Conservation (phyloP, 305 asterid genomes). For the Plantago lanceolata region DNA sequence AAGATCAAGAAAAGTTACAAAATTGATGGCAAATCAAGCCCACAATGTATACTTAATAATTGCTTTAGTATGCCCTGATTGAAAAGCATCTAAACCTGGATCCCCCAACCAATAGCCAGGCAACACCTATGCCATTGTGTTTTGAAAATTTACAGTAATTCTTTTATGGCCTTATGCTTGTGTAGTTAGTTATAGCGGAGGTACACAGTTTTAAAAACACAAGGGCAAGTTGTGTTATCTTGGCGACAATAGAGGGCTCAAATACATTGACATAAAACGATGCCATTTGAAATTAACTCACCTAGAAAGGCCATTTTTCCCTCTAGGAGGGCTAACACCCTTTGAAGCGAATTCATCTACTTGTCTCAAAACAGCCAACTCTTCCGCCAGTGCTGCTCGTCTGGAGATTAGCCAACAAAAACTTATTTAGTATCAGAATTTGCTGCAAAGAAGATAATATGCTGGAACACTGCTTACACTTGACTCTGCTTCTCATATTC, state of each 20-base stretch:
- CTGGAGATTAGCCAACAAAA: conserved; percentile 42
- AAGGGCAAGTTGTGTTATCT: too few species aligned
- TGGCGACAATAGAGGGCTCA: not conserved
- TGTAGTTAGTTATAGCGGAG: not conserved
- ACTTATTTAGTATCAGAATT: conserved; percentile 12
- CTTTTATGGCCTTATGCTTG: not conserved
- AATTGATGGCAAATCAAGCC: conserved; percentile 3
- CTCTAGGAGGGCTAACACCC: conserved; percentile 89
- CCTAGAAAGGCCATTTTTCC: conserved; percentile 82
- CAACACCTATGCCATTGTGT: not conserved
- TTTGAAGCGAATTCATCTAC: conserved; percentile 81
- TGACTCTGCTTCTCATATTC: conserved; percentile 99
- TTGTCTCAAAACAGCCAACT: conserved; percentile 83
- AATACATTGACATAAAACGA: not conserved
- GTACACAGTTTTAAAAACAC: too few species aligned
- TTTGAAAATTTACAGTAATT: not conserved
- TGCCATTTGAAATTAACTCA: conserved; percentile 23
- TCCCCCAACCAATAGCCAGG: not conserved
- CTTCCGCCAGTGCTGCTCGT: conserved; percentile 95
- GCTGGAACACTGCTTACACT: conserved; percentile 60
- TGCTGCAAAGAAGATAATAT: conserved; percentile 3
- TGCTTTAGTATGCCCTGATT: not conserved
- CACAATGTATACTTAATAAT: not conserved
- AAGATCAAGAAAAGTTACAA: conserved; percentile 11
- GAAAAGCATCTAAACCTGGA: not conserved